A percentile compares a stretch with the other conserved stretches of the same genome.
phyloP scores from a whole-genome alignment of 352 stramenopile species.

The Pythium volutum region DNA sequence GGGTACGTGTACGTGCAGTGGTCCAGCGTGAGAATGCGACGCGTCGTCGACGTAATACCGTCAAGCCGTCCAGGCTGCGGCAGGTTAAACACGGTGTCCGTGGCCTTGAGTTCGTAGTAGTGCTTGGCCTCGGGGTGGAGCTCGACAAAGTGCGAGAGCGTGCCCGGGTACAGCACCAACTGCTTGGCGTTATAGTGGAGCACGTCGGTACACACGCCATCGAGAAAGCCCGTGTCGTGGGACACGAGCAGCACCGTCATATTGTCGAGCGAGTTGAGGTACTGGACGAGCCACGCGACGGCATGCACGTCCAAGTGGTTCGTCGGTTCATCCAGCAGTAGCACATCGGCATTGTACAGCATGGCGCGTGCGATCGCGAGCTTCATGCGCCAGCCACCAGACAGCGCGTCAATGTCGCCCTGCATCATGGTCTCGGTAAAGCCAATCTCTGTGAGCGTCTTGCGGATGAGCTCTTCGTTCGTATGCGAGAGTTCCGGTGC shows the following conservation, averaged over 20 bases:
- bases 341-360: slow-evolving; percentile 94
- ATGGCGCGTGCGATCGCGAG: slow-evolving; percentile 93
- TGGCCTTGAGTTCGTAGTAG: slow-evolving; percentile 90
- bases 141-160: slow-evolving; percentile 87
- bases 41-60: slow-evolving; percentile 89
- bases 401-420: slow-evolving; percentile 92
- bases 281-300: slow-evolving; percentile 96
- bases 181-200: slow-evolving; percentile 96
- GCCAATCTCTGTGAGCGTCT: slow-evolving; percentile 86
- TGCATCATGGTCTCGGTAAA: slow-evolving; percentile 93
- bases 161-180: slow-evolving; percentile 91
- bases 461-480: slow-evolving; percentile 68
- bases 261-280: slow-evolving; percentile 93
- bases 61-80: slow-evolving; percentile 89
- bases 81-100: slow-evolving; percentile 84
- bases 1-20: slow-evolving; percentile 89
- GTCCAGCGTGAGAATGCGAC: slow-evolving; percentile 91
- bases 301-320: slow-evolving; percentile 97
- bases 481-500: slow-evolving; percentile 76
- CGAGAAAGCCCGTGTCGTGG: slow-evolving; percentile 96
- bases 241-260: slow-evolving; percentile 97
- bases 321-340: slow-evolving; percentile 94
- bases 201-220: slow-evolving; percentile 97
- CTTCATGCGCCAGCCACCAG: slow-evolving; percentile 97
- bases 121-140: slow-evolving; percentile 90